Evolutionary conservation across 2,329 filamentous ascomycete species (phyloP), one percentile per base, ranked within the genome.

Genomic region (Geosmithia morbida): DNA sequence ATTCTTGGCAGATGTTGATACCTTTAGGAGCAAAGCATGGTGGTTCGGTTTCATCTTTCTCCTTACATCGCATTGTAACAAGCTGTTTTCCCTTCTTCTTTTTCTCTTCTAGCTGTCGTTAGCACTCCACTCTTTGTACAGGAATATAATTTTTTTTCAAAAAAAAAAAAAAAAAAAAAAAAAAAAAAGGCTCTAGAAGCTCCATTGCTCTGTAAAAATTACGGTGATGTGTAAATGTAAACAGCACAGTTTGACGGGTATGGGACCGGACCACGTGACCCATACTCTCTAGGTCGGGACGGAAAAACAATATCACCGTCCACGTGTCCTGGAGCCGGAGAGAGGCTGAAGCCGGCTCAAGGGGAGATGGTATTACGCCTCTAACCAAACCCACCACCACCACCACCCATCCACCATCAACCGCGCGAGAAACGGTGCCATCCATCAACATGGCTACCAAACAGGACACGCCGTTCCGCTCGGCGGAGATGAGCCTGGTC

Each of bases 401-500:
- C 55, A 55, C 54, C 51, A 50, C 55, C 53, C 58, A 58, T 53
- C 53, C 37, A 54, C 61, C 60, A n/a, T n/a, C 57, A 59, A 53
- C 53, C 49, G 50, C 39, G 10, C 26, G 18, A 37, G 6, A 26
- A 5, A 37, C 10, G 33, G 33, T 37, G 30, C 20, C 44, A 37
- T 14, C 39, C 29, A 37, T n/a, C 48, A 45, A 52, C 59, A 84
- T 83, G 80, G 78, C 77, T 66, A 41, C n/a, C 40, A 68, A 71
- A 64, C 70, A 87, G 71, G 88, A 97, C 71, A 95, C 89, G 68
- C 86, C 96, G 74, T 97, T 98, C 82, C 90, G 94, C 78, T 98
- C 92, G 65, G 87, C 88, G 86, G 87, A 96, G 69, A 98, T 98
- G 92, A 96, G 88, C 77, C 84, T 98, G 83, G 94, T 94, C 61